Percentiles rank a stretch among this genome's conserved stretches.
These are phyloP conservation scores for Acmispon strigosus DNA, from an alignment of 306 rosid species.

Conservation along the genomic window DNA sequence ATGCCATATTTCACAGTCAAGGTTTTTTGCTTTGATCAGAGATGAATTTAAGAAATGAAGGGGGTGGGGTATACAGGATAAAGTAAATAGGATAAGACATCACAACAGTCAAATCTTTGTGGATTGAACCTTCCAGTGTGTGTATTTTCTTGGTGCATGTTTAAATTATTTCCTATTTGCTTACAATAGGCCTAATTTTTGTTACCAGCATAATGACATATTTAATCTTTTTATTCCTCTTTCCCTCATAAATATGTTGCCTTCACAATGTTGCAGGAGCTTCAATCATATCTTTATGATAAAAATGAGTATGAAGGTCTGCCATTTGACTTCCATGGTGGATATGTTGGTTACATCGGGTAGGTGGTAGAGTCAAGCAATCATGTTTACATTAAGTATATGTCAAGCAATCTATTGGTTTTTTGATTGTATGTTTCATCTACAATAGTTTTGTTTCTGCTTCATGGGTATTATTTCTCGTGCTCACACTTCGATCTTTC, in stretches of 20 bases:
- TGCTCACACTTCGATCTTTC: neutral
- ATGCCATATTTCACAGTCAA: neutral
- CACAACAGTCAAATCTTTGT: neutral
- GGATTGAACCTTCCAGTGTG: neutral
- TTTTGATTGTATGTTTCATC: neutral
- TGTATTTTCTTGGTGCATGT: conserved; percentile 4
- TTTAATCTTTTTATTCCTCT: neutral
- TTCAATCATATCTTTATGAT: conserved; percentile 53
- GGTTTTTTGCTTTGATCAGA: neutral
- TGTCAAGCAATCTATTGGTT: neutral
- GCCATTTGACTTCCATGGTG: conserved; percentile 93
- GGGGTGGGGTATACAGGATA: neutral
- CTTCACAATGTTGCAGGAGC: conserved; percentile 61
- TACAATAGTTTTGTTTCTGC: neutral
- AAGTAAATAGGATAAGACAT: neutral
- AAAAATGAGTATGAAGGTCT: conserved; percentile 68
- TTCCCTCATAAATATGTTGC: conserved; percentile 1
- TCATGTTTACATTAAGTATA: neutral
- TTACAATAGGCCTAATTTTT: neutral
- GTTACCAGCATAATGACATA: neutral
- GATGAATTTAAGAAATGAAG: conserved; percentile 12
- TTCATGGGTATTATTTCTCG: neutral
- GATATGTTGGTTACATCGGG: conserved; percentile 97
- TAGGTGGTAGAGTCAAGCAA: conserved; percentile 40
- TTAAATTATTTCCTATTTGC: neutral